Percentiles rank a stretch among this genome's conserved stretches.
phyloP scores from a whole-genome alignment of 1,139 yeast species.

The Taphrina flavorubra region DNA sequence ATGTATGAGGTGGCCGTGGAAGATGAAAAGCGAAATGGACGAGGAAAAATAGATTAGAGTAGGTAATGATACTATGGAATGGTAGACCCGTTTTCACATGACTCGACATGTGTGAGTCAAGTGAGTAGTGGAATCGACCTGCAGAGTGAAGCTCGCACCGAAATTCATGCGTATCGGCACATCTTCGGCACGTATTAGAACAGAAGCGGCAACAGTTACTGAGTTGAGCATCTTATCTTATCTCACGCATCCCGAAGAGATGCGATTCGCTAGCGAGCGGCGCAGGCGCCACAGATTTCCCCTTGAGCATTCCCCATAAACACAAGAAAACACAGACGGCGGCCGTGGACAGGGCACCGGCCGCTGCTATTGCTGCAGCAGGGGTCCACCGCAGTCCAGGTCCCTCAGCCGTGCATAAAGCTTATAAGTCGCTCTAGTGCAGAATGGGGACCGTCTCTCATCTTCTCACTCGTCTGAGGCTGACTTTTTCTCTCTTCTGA shows the following conservation, averaged over 20 bases:
- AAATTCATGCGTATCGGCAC: no score
- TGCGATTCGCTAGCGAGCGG: constrained; percentile 3
- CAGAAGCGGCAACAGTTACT: neutral
- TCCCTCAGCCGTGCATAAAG: neutral
- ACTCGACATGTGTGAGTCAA: neutral
- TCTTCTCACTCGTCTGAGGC: no score
- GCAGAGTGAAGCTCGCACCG: no score
- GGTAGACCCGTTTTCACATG: neutral
- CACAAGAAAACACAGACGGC: neutral
- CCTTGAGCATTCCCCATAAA: constrained; percentile 22
- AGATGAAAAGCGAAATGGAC: neutral
- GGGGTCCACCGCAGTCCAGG: no score
- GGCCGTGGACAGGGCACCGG: no score
- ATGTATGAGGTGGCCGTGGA: neutral
- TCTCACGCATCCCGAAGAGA: neutral
- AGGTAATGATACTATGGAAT: neutral
- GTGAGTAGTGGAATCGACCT: no score
- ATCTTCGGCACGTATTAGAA: neutral
- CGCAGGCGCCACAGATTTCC: neutral
- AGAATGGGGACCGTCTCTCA: no score
- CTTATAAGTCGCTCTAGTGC: neutral
- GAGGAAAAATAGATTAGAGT: neutral
- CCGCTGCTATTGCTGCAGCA: no score
- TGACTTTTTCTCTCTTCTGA: no score
- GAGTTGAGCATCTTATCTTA: neutral